Base-by-base conservation (phyloP, 352 stramenopile species). In the Pythium oligandrum region DNA sequence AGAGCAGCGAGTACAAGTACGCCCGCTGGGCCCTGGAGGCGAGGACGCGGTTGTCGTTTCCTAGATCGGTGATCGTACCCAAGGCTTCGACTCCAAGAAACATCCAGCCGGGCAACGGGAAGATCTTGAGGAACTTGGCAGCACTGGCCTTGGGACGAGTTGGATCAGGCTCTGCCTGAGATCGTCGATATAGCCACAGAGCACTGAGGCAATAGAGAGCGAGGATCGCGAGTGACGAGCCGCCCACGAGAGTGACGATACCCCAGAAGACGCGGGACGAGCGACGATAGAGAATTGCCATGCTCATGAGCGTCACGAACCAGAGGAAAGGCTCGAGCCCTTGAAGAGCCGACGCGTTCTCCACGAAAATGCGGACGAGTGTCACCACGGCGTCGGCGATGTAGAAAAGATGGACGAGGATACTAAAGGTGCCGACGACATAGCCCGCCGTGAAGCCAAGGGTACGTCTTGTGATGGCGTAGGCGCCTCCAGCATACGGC, bases 341-440 rank as follows among this genome's bases (percentile, higher is more conserved):
- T 7, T 31, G 8, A n/a, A 58, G 26, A 3, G n/a, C 7, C 10
- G 55, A 49, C 11, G 48, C 42, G 26, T 33, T 38, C 6, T 10
- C 8, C 4, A 64, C 34, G 12, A 71, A 4, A 48, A 75, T 68
- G 10, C 61, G 35, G 0, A 31, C 46, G n/a, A 75, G 44, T 4
- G 57, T 30, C 35, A 71, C 33, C 39, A 71, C 63, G 3, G 63
- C 58, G 7, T 31, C 44, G 6, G 66, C 38, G 7, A 61, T 52
- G 48, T 72, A 70, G n/a, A 53, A 12, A n/a, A 72, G 52, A 40
- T 63, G 63, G 54, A 64, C 53, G 35, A 75, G 36, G 6, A 40
- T 48, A 39, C 70, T 59, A 48, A 54, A 49, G 26, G 38, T 39
- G 8, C 59, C 59, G 32, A 66, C 34, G 6, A 66, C 11, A 26